Evolutionary conservation across 1,284 basidiomycete species (phyloP).

Genomic region (Dichomitus squalens): DNA sequence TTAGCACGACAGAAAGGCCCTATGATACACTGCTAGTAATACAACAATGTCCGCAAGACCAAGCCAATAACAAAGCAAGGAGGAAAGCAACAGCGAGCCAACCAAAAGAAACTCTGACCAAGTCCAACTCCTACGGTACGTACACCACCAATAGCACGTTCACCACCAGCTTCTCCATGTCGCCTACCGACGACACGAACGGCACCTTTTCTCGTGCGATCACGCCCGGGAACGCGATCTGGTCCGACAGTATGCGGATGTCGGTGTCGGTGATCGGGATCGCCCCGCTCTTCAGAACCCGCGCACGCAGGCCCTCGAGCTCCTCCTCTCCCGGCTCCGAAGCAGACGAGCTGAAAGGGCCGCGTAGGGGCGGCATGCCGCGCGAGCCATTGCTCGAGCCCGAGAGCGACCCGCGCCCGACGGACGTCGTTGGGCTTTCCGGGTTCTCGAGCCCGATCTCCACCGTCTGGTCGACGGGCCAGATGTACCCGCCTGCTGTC

Average conservation of each 20-base stretch:
- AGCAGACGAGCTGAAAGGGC: conserved; percentile 43
- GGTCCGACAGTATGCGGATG: conserved; percentile 62
- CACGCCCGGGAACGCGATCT: conserved; percentile 43
- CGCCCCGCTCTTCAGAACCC: conserved; percentile 70
- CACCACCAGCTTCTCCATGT: conserved; percentile 72
- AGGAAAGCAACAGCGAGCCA: conserved; percentile 9
- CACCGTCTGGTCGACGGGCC: conserved; percentile 72
- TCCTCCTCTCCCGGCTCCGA: conserved; percentile 38
- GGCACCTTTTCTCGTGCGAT: conserved; percentile 70
- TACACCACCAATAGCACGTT: conserved; percentile 71
- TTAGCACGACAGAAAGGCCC: background rate
- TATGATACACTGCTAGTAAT: conserved; percentile 26
- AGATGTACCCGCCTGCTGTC: conserved; percentile 79
- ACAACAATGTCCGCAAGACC: conserved; percentile 22
- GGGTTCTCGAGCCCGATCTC: conserved; percentile 56
- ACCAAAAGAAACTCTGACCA: background rate
- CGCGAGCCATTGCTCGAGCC: conserved; percentile 35
- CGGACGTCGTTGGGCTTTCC: conserved; percentile 37
- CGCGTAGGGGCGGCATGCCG: conserved; percentile 38
- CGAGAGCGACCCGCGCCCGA: conserved; percentile 34
- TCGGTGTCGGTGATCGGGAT: conserved; percentile 62
- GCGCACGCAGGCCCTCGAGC: conserved; percentile 49
- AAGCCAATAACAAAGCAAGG: conserved; percentile 12
- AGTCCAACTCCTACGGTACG: conserved; percentile 46
- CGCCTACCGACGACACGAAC: conserved; percentile 59